Base-by-base conservation (phyloP, 768 basidiomycete genomes). In the Galerina marginata region DNA sequence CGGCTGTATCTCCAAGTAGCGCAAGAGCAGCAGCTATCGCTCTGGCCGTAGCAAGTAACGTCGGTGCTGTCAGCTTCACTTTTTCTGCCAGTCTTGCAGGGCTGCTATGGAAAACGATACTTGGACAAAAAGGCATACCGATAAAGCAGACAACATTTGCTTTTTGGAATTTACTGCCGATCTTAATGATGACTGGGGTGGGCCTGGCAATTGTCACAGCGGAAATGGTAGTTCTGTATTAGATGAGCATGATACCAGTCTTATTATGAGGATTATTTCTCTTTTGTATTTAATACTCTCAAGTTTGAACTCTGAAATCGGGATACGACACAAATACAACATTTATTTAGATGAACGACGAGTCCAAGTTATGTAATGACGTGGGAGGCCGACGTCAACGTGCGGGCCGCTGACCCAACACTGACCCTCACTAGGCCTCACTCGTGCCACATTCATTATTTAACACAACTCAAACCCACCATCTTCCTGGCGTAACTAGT, bases 1-100 rank as follows among this genome's bases (percentile, higher is more conserved):
- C 85, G 1, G 67, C 69, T 16, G 58, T 71, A 20, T 72, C 83
- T 4, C 71, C 77, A 16, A 65, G 71, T 59, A 75, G 67, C 47
- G 62, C 72, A n/a, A 80, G 84, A 15, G 87, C 84, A 0, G 89
- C 87, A 1, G 87, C 84, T 0, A 83, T 88, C 49, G 84, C 93
- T 0, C 83, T 97, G 11, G 95, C 95, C 6, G 81, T 97, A 0
- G 90, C 91, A 2, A 90, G 87, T 56, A 97, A 97, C 73, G 89
- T 93, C 37, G 96, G 96, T 11, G 96, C 96, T 1, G 90, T 96
- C 65, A 91, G 88, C 62, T 89, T 92, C 70, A 92, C 93, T 9
- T 96, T 95, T 69, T 89, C 90, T 5, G 93, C 92, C 0, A 93
- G 91, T 56, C 83, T 97, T 14, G 95, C 94, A 0, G 95, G 95